Conservation (phyloP, 1,284 basidiomycete genomes). For the Cystobasidium sp. region DNA sequence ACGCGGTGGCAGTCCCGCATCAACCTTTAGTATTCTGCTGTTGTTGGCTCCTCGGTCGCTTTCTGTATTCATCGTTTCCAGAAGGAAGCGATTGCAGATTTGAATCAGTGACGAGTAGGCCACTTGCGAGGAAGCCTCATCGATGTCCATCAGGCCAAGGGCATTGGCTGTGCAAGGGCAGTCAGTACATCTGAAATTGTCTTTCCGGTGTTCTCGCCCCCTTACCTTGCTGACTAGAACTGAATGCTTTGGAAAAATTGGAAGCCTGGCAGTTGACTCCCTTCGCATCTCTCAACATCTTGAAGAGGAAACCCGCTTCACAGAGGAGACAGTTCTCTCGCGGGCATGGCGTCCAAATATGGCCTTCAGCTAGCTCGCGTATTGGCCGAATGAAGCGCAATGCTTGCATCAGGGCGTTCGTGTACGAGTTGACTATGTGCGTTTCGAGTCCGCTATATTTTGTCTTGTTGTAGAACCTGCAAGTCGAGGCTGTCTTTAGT, state of each 20-base stretch:
- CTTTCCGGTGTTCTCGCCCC: neutral
- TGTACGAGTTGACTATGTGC: constrained; percentile 96
- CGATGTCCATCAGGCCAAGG: constrained; percentile 87
- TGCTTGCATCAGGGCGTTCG: constrained; percentile 87
- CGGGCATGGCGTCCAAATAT: constrained; percentile 83
- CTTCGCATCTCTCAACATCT: constrained; percentile 92
- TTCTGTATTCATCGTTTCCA: constrained; percentile 77
- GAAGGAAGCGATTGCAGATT: constrained; percentile 88
- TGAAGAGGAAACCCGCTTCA: constrained; percentile 90
- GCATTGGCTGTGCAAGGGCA: constrained; percentile 70
- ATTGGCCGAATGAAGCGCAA: constrained; percentile 84
- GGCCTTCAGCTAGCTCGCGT: constrained; percentile 81
- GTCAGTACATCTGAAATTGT: neutral
- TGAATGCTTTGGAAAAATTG: constrained; percentile 94
- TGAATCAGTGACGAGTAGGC: constrained; percentile 86
- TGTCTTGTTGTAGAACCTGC: constrained; percentile 89
- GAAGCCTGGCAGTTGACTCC: constrained; percentile 95
- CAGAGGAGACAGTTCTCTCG: constrained; percentile 92
- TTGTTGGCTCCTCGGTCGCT: constrained; percentile 47
- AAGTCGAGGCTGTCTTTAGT: neutral
- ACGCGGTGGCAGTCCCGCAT: constrained; percentile 45
- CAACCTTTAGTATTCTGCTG: constrained; percentile 11
- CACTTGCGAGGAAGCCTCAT: constrained; percentile 70
- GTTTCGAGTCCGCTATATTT: constrained; percentile 91
- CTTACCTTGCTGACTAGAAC: constrained; percentile 72